Percentiles rank a stretch among this genome's conserved stretches.
phyloP scores from a whole-genome alignment of 2,329 filamentous ascomycete species.

The Dendryphion nanum region DNA sequence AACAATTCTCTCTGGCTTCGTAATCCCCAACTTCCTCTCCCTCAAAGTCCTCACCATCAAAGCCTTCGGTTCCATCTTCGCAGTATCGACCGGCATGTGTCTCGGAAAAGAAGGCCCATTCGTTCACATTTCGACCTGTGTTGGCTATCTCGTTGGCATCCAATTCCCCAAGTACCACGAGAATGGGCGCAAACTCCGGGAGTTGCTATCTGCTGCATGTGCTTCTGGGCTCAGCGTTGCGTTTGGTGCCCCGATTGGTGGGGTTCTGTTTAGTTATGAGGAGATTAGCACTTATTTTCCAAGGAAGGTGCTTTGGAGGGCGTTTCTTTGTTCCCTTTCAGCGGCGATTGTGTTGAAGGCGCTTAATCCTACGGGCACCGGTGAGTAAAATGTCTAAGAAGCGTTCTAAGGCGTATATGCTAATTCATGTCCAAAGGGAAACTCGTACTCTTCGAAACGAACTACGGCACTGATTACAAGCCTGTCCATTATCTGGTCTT shows the following conservation, averaged over 20 bases:
- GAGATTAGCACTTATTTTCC: constrained; percentile 63
- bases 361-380: constrained; percentile 60
- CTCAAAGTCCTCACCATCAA: constrained; percentile 57
- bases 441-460: constrained; percentile 60
- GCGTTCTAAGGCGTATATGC: no score
- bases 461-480: constrained; percentile 57
- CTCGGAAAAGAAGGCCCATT: constrained; percentile 63
- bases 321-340: constrained; percentile 58
- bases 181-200: constrained; percentile 58
- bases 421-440: no score
- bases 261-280: constrained; percentile 59
- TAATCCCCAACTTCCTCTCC: constrained; percentile 57
- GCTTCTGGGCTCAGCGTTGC: constrained; percentile 59
- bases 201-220: constrained; percentile 58
- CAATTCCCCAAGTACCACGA: constrained; percentile 57
- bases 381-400: no score
- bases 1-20: constrained; percentile 60
- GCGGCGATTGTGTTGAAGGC: constrained; percentile 57
- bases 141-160: constrained; percentile 53
- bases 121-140: constrained; percentile 60
- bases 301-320: constrained; percentile 57
- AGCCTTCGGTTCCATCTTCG: constrained; percentile 58
- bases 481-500: constrained; percentile 58
- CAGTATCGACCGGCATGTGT: constrained; percentile 60
- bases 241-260: constrained; percentile 62